These are phyloP conservation scores for Cadophora luteo-olivacea DNA, from an alignment of 2,329 filamentous ascomycete genomes.

Conservation along the genomic window DNA sequence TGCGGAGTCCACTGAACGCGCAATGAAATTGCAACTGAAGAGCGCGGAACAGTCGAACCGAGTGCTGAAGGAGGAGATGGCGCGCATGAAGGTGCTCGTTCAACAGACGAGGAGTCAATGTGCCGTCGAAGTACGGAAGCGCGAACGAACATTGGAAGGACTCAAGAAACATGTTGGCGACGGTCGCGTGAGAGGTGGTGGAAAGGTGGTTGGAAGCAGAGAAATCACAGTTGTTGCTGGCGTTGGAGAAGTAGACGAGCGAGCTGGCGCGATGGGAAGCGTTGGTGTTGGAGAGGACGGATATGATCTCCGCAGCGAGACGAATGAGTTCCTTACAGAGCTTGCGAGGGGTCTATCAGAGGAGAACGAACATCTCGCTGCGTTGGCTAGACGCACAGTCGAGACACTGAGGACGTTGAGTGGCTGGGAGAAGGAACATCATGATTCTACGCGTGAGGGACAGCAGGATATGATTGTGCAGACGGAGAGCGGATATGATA, in stretches of 20 bases:
- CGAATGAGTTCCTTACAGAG: constrained; percentile 87
- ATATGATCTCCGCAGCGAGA: constrained; percentile 82
- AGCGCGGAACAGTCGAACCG: constrained; percentile 76
- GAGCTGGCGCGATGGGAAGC: constrained; percentile 21
- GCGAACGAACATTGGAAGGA: constrained; percentile 86
- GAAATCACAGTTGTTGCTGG: constrained; percentile 64
- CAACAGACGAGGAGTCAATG: constrained; percentile 86
- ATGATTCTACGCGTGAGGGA: constrained; percentile 38
- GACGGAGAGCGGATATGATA: constrained; percentile 59
- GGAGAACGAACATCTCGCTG: constrained; percentile 86
- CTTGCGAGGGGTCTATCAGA: constrained; percentile 84
- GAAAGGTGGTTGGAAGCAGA: constrained; percentile 60
- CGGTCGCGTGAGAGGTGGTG: constrained; percentile 64
- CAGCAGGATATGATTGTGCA: constrained; percentile 34
- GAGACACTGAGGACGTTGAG: constrained; percentile 74
- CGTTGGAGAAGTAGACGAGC: constrained; percentile 49
- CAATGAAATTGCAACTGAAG: constrained; percentile 72
- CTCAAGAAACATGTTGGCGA: constrained; percentile 87
- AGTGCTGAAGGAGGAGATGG: constrained; percentile 83
- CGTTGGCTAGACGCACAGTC: constrained; percentile 74
- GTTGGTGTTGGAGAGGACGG: constrained; percentile 55
- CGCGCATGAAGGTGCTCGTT: constrained; percentile 78
- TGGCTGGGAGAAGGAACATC: constrained; percentile 54
- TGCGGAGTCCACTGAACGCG: constrained; percentile 73
- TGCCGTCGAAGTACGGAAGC: constrained; percentile 87